phyloP scores from a whole-genome alignment of 345 rosid species.

The Anacardium occidentale region DNA sequence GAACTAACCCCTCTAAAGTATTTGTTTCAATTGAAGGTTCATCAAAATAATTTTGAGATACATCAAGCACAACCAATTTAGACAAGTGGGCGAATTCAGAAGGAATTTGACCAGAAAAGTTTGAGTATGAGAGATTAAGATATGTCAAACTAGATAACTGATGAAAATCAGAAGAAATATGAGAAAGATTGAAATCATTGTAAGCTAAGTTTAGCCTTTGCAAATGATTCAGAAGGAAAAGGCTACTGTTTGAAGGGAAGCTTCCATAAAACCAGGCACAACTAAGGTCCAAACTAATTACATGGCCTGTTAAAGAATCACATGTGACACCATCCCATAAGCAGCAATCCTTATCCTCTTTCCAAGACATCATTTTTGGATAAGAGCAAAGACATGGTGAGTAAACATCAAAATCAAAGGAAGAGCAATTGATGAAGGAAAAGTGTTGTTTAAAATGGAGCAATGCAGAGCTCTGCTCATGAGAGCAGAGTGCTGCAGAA shows the following conservation, averaged over 20 bases:
- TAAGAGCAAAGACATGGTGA: neutral
- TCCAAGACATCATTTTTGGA: neutral
- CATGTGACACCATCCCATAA: too few species aligned
- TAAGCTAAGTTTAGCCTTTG: neutral
- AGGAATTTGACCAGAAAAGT: neutral
- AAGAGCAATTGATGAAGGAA: too few species aligned
- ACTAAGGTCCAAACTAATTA: neutral
- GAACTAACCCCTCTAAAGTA: neutral
- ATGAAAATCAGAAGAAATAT: neutral
- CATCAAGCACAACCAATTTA: too few species aligned
- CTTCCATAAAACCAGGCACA: neutral
- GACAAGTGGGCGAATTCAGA: neutral
- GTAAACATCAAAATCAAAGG: too few species aligned
- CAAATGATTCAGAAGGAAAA: neutral
- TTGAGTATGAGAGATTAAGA: neutral
- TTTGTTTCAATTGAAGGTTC: neutral
- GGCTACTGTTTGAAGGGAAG: neutral
- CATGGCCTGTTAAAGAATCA: neutral
- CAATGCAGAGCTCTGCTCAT: too few species aligned
- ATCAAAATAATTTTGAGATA: too few species aligned
- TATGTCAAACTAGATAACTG: neutral
- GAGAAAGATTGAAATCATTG: neutral
- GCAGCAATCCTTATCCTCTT: neutral
- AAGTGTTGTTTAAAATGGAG: too few species aligned
- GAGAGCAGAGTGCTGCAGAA: too few species aligned